These are phyloP conservation scores for Hanseniaspora opuntiae DNA, from an alignment of 805 yeast genomes.

Conservation along the genomic window DNA sequence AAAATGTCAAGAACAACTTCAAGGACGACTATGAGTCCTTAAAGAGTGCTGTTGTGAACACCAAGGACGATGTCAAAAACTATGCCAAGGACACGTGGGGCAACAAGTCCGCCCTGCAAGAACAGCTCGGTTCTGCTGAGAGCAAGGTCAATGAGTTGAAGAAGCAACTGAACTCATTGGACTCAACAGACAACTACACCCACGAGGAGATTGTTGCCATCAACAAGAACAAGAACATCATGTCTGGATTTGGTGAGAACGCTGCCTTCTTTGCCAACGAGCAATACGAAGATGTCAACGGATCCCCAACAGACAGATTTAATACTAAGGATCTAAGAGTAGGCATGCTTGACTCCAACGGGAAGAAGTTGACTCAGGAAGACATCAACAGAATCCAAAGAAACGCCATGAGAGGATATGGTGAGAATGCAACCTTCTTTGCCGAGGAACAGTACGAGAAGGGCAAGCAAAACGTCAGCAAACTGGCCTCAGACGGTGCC, in stretches of 20 bases:
- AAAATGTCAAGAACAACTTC: conserved; percentile 13
- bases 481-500: neutral
- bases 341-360: neutral
- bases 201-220: conserved; percentile 4
- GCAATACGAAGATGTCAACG: conserved; percentile 15
- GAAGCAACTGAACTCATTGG: conserved; percentile 2
- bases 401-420: conserved; percentile 33
- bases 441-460: conserved; percentile 32
- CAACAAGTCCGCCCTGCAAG: neutral
- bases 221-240: neutral
- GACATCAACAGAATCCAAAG: conserved; percentile 25
- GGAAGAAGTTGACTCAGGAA: conserved; percentile 16
- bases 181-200: neutral
- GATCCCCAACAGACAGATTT: conserved; percentile 4
- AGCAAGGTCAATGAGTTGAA: conserved; percentile 11
- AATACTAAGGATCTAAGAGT: neutral
- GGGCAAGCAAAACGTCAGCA: conserved; percentile 16
- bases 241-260: conserved; percentile 21
- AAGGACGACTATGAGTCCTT: conserved; percentile 14
- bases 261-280: conserved; percentile 20
- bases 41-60: conserved; percentile 15
- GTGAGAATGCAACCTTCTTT: conserved; percentile 32
- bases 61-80: neutral
- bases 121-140: conserved; percentile 2
- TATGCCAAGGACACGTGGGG: neutral